Base-by-base conservation (phyloP, 108 stramenopile species). In the Skeletonema costatum region DNA sequence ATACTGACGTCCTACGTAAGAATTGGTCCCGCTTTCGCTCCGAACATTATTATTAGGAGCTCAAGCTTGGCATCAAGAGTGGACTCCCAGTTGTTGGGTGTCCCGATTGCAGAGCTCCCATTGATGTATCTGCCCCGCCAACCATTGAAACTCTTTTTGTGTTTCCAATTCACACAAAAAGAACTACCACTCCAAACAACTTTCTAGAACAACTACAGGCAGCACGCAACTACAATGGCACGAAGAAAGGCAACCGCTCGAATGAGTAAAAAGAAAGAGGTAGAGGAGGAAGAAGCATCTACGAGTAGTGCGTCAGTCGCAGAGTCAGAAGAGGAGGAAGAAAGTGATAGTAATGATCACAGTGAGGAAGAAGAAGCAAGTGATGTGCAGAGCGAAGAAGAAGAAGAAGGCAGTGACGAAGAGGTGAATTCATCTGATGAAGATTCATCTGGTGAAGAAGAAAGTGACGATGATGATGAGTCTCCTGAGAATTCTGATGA, bases 341-440 rank as follows among this genome's bases (percentile, higher is more conserved):
- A 53, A 13, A 59, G 35, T 16, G 30, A 44, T 2, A 25, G 0
- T 25, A 51, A 71, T 16, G 76, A 77, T 17, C 46, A 74, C 70
- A 72, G 59, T 50, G 80, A 84, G 64, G 53, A 41, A 13, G 76
- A 59, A n/a, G 81, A 69, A 29, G 60, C 64, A 25, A 80, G 76
- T 41, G 68, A 73, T 11, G 48, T 30, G 21, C 66, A 73, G n/a
- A 64, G 48, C 17, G 76, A 81, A 33, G 78, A 82, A 0, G 66
- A 69, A 12, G 77, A 79, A 9, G 66, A 64, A 6, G 77, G 75
- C 38, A 53, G 36, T 4, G 75, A 62, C 48, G 51, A 66, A 68
- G 58, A 66, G 50, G 70, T 29, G 78, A 21, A 75, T 32, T 67
- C 66, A n/a, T 67, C 66, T 50, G 44, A 58, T 16, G 67, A 68